Percentiles rank a stretch among this genome's conserved stretches.
Evolutionary conservation across 2,329 filamentous ascomycete species (phyloP).

Genomic region (Colletotrichum neosansevieriae): DNA sequence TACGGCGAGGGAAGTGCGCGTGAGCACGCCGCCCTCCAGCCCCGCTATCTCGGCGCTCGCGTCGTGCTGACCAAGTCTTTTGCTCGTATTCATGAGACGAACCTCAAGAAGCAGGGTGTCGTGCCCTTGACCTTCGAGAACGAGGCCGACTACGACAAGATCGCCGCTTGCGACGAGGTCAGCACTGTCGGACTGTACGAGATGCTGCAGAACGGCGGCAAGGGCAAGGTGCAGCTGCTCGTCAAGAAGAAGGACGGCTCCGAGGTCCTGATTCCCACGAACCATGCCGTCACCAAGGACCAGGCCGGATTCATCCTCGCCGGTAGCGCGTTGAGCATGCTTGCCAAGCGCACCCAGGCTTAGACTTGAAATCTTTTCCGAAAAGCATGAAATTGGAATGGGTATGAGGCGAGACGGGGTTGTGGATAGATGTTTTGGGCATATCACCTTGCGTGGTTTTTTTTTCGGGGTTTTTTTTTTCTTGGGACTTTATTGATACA

Average conservation of each 20-base stretch:
- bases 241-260: slow-evolving; percentile 74
- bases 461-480: background rate
- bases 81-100: slow-evolving; percentile 94
- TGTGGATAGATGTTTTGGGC: background rate
- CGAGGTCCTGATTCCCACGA: slow-evolving; percentile 78
- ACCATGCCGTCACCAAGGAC: slow-evolving; percentile 88
- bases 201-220: slow-evolving; percentile 81
- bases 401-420: background rate
- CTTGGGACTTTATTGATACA: slow-evolving; percentile 2
- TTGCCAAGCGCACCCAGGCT: slow-evolving; percentile 69
- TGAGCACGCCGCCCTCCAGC: slow-evolving; percentile 91
- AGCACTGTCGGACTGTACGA: slow-evolving; percentile 86
- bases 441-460: background rate
- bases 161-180: slow-evolving; percentile 86
- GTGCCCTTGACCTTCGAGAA: slow-evolving; percentile 92
- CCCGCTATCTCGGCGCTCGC: slow-evolving; percentile 87
- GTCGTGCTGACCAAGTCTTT: slow-evolving; percentile 89
- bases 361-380: background rate
- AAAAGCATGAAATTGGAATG: background rate
- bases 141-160: slow-evolving; percentile 87
- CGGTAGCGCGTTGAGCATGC: slow-evolving; percentile 90
- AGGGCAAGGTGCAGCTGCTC: slow-evolving; percentile 78
- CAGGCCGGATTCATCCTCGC: slow-evolving; percentile 94
- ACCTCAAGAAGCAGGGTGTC: slow-evolving; percentile 97
- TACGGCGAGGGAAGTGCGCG: slow-evolving; percentile 92